A percentile compares a stretch with the other conserved stretches of the same genome.
Evolutionary conservation across 495 filamentous ascomycete species (phyloP).

Genomic region (Hypoxylon crocopeplum): DNA sequence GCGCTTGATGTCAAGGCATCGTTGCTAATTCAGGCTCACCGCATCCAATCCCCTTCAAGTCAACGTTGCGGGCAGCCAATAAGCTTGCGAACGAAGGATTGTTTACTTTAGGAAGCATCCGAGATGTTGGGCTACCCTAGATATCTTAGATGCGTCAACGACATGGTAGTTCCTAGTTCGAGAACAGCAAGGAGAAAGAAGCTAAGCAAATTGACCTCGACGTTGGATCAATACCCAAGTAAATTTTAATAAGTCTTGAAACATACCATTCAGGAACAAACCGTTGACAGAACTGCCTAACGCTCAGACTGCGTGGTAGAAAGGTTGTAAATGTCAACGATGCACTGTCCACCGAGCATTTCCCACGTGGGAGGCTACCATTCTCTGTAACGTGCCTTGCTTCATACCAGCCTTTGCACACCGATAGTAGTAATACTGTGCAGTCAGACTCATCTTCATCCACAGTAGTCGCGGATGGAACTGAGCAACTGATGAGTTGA

Average conservation of each 20-base stretch:
- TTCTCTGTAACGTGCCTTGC: not conserved
- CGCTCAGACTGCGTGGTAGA: too few relatives aligned
- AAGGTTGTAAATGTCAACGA: too few relatives aligned
- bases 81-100: conserved; percentile 18
- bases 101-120: conserved; percentile 27
- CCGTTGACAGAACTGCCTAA: too few relatives aligned
- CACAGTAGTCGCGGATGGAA: too few relatives aligned
- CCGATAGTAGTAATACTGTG: too few relatives aligned
- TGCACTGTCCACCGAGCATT: not conserved
- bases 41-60: not conserved
- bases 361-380: conserved; percentile 7
- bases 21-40: conserved; percentile 1
- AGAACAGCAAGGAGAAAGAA: conserved; percentile 8
- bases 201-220: conserved; percentile 10
- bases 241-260: not conserved
- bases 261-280: too few relatives aligned
- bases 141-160: conserved; percentile 5
- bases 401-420: too few relatives aligned
- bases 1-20: conserved; percentile 30
- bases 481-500: too few relatives aligned
- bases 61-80: not conserved
- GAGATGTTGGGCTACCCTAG: conserved; percentile 1
- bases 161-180: conserved; percentile 17
- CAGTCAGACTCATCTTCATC: too few relatives aligned
- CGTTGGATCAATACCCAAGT: not conserved